Evolutionary conservation across 2,329 filamentous ascomycete genomes (phyloP), one percentile per base, ranked within the genome.

Genomic region (Drechslera avenae): DNA sequence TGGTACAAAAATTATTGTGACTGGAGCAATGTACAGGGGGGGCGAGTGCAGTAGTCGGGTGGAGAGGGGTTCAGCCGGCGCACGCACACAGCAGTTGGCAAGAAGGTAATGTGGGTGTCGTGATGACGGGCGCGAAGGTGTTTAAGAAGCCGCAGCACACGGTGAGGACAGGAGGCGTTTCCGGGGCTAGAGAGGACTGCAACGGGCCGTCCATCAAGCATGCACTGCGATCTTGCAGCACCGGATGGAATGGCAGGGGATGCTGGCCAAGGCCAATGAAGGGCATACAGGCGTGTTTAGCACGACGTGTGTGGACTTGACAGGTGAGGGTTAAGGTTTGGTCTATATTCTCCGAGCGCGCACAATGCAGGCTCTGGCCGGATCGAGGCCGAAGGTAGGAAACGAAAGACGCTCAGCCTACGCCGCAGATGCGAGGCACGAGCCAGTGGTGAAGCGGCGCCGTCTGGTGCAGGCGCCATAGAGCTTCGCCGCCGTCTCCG

Each of bases 141-240:
- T 63, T 66, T 69, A 67, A 63, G 59, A 65, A 65, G 63, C 31
- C 53, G 52, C 37, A 54, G 59, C 52, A 64, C 62, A 34, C n/a
- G n/a, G 55, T 50, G 52, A 49, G 54, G 56, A 42, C 62, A 56
- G 63, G 61, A 66, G 64, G 67, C 67, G 67, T 66, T 69, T 57
- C 62, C 64, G 56, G 68, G 68, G 61, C 66, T 63, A 62, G 62
- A 63, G 59, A 68, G 60, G 59, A 67, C 69, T 73, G 70, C 71
- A 73, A 72, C 71, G 71, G 71, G 69, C 71, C 70, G 71, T 72
- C 60, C 63, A 63, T 67, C 52, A 63, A 60, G 55, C 66, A 67
- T 66, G 63, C 63, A 62, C 57, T 63, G 62, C 60, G 57, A 64
- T 68, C 67, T 63, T 66, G 62, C 64, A 64, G 48, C 48, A 53